Percentiles rank a stretch among this genome's conserved stretches.
These are phyloP conservation scores for Evernia prunastri DNA, from an alignment of 495 filamentous ascomycete genomes.

Conservation along the genomic window DNA sequence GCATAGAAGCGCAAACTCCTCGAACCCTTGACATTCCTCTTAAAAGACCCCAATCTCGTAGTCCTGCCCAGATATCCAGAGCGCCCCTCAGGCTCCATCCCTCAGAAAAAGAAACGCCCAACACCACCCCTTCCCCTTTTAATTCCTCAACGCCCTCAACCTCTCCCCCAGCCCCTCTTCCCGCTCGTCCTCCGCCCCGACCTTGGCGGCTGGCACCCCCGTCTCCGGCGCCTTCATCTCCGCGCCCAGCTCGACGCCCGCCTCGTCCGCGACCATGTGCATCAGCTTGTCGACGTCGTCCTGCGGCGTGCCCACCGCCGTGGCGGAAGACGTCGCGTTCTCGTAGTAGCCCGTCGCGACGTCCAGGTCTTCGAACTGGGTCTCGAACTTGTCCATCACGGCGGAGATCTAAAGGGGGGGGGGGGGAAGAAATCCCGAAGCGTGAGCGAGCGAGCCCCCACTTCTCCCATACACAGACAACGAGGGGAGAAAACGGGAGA, in stretches of 20 bases:
- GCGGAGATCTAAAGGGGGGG: slow-evolving; percentile 43
- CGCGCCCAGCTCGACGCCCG: slow-evolving; percentile 63
- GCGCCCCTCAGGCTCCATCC: neutral
- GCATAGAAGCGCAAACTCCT: neutral
- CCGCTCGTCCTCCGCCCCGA: slow-evolving; percentile 38
- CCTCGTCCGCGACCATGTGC: slow-evolving; percentile 74
- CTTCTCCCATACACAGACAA: no score
- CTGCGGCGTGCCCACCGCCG: slow-evolving; percentile 69
- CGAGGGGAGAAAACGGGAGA: no score
- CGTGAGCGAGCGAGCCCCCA: no score
- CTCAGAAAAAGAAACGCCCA: slow-evolving; percentile 13
- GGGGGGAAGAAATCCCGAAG: no score
- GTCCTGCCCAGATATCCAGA: neutral
- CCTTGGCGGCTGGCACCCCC: slow-evolving; percentile 28
- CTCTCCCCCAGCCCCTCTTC: slow-evolving; percentile 43
- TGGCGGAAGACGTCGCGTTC: slow-evolving; percentile 68
- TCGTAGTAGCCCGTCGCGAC: slow-evolving; percentile 78
- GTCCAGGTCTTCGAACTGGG: slow-evolving; percentile 79
- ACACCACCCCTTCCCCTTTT: slow-evolving; percentile 3
- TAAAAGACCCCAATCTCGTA: neutral
- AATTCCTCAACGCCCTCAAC: slow-evolving; percentile 44
- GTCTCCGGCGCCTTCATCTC: slow-evolving; percentile 53
- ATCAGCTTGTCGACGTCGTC: slow-evolving; percentile 78
- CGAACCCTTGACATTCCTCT: neutral
- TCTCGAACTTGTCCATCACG: slow-evolving; percentile 71